phyloP scores from a whole-genome alignment of 306 rosid species.

The Sesbania bispinosa region DNA sequence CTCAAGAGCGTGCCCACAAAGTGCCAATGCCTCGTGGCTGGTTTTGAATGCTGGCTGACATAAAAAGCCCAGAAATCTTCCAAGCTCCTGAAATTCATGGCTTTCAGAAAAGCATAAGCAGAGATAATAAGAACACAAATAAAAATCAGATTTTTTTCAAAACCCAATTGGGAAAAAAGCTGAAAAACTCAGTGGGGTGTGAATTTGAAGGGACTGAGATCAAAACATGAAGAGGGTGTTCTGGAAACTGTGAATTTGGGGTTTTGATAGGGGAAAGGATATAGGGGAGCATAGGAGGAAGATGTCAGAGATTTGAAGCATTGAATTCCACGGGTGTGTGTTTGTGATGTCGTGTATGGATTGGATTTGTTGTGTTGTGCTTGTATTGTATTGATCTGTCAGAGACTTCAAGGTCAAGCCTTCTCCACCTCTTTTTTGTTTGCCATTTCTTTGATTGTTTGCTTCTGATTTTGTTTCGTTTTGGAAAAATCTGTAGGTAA shows the following conservation, averaged over 20 bases:
- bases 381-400: not conserved
- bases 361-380: not conserved
- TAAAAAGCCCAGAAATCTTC: conserved; percentile 97
- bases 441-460: not conserved
- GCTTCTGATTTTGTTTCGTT: not conserved
- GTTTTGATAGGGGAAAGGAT: not conserved
- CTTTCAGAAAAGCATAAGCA: conserved; percentile 14
- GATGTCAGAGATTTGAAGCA: not conserved
- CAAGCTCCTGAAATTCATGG: conserved; percentile 89
- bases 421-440: not conserved
- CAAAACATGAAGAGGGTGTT: not conserved
- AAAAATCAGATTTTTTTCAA: conserved; percentile 16
- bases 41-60: conserved; percentile 85
- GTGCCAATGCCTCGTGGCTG: conserved; percentile 91
- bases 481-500: not conserved
- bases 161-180: conserved; percentile 20
- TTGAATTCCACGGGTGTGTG: not conserved
- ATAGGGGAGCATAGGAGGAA: not conserved
- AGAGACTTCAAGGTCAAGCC: conserved; percentile 20
- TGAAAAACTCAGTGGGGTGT: not conserved
- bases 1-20: conserved; percentile 65
- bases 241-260: conserved; percentile 17
- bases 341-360: not conserved
- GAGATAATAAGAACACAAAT: not conserved
- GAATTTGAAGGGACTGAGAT: conserved; percentile 23